phyloP scores from a whole-genome alignment of 306 rosid genomes.

The Corylus americana region DNA sequence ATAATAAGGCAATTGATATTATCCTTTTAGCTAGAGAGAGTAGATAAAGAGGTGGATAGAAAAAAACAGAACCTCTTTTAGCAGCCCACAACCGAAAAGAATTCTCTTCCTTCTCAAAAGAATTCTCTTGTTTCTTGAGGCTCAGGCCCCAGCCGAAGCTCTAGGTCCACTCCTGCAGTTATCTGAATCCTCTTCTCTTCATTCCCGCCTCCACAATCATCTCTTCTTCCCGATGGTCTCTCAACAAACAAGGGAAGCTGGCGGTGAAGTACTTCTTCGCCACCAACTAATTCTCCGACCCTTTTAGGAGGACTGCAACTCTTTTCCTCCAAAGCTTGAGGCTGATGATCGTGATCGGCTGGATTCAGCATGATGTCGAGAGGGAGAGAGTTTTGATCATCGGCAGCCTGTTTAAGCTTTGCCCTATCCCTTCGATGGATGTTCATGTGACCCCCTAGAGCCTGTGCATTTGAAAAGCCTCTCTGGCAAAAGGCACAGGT shows the following conservation, averaged over 20 bases:
- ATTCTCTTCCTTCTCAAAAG: conserved; percentile 28
- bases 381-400: conserved; percentile 40
- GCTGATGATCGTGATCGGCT: conserved; percentile 7
- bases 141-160: conserved; percentile 55
- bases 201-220: neutral
- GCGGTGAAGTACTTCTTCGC: conserved; percentile 12
- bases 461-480: conserved; percentile 80
- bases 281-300: conserved; percentile 14
- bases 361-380: conserved; percentile 32
- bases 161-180: conserved; percentile 48
- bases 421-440: conserved; percentile 77
- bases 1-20: neutral
- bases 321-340: conserved; percentile 32
- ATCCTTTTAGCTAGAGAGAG: conserved; percentile 17
- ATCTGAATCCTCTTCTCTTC: conserved; percentile 29
- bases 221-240: conserved; percentile 1
- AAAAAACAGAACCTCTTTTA: conserved; percentile 37
- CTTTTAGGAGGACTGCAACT: neutral
- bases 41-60: conserved; percentile 26
- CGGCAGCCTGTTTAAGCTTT: conserved; percentile 53
- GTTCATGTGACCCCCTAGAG: conserved; percentile 87
- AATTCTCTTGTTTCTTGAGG: conserved; percentile 40
- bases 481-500: conserved; percentile 64
- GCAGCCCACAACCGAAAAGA: neutral
- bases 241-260: conserved; percentile 35